Percentiles rank a stretch among this genome's conserved stretches.
These are phyloP conservation scores for Entophlyctis helioformis DNA, from an alignment of 192 early-diverging fungal species.

Conservation along the genomic window DNA sequence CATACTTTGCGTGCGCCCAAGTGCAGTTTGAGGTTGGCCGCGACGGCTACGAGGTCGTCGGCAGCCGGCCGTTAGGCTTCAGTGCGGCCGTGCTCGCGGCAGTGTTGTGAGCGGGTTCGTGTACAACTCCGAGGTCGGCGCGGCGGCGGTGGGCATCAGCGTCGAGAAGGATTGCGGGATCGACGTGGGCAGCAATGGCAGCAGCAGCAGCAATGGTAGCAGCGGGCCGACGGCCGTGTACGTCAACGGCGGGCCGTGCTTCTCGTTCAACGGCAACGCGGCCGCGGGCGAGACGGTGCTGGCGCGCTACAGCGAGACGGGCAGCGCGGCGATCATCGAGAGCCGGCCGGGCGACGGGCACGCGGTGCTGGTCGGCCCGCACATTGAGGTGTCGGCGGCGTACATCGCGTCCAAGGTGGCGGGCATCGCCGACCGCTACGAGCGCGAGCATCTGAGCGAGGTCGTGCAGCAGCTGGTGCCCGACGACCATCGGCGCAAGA, in stretches of 20 bases:
- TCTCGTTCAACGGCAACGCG: slow-evolving; percentile 10
- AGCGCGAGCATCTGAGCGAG: not conserved
- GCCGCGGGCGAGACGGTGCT: slow-evolving; percentile 7
- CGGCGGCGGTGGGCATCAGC: slow-evolving; percentile 42
- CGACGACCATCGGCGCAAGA: not conserved
- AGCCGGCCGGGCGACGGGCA: slow-evolving; percentile 48
- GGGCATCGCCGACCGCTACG: not conserved
- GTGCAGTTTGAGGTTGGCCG: slow-evolving; percentile 70
- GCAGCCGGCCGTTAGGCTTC: slow-evolving; percentile 61
- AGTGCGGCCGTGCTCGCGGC: slow-evolving; percentile 58
- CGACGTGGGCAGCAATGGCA: not conserved
- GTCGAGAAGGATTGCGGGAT: slow-evolving; percentile 14
- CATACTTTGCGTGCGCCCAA: slow-evolving; percentile 60
- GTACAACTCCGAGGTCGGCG: slow-evolving; percentile 70
- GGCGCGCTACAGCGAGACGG: slow-evolving; percentile 19
- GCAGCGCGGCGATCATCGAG: slow-evolving; percentile 44
- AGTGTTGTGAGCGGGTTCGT: slow-evolving; percentile 70
- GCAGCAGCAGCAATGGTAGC: not conserved
- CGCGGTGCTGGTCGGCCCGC: slow-evolving; percentile 70
- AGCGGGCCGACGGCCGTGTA: slow-evolving; percentile 9
- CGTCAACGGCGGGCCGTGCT: slow-evolving; percentile 39
- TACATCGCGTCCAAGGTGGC: too few relatives aligned
- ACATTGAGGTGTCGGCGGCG: slow-evolving; percentile 42
- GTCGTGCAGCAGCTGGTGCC: not conserved
- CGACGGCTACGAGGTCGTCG: slow-evolving; percentile 50